Base-by-base conservation (phyloP, 352 stramenopile genomes). In the Phytopythium vexans region DNA sequence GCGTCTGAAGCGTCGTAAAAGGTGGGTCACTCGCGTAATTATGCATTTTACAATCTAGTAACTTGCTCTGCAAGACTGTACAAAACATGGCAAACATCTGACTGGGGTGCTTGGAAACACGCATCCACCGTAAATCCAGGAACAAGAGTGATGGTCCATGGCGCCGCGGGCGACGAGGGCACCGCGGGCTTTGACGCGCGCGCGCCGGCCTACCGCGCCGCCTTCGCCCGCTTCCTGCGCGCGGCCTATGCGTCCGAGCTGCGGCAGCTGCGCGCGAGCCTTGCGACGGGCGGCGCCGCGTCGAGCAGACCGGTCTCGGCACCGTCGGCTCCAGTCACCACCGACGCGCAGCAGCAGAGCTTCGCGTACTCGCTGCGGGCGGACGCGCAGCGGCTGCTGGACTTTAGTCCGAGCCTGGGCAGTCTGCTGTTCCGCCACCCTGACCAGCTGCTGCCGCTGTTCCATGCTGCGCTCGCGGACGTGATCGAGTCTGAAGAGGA, bases 351-450 rank as follows among this genome's bases (percentile, higher is more conserved):
- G 44, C 36, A 45, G 10, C 27, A 43, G 60, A 57, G 64, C 37
- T 70, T 81, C 15, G 61, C 53, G 41, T 87, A 72, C 52, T 88
- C 76, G 11, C 58, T 78, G 38, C 76, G 70, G 9, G 53, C 88
- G 3, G 86, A 74, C 45, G 80, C 84, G 37, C 93, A 96, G 66
- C 66, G 82, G 27, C 66, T 98, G 8, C 70, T 97, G 21, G 73
- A 89, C 54, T 74, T 75, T 31, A 82, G 94, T 60, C 77, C 87
- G 14, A 69, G 85, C 8, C 52, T 97, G 10, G 87, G 82, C 3
- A 88, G 84, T 64, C 57, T 96, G n/a, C 62, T 97, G 3, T 78
- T 98, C 49, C 81, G 82, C 31, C 93, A 94, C 64, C 93, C 93
- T 1, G 82, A 94, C 32, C 80, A 86, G 10, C 68, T 97, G 15